Conservation (phyloP, 2,329 filamentous ascomycete genomes). For the Aspergillus fructus region DNA sequence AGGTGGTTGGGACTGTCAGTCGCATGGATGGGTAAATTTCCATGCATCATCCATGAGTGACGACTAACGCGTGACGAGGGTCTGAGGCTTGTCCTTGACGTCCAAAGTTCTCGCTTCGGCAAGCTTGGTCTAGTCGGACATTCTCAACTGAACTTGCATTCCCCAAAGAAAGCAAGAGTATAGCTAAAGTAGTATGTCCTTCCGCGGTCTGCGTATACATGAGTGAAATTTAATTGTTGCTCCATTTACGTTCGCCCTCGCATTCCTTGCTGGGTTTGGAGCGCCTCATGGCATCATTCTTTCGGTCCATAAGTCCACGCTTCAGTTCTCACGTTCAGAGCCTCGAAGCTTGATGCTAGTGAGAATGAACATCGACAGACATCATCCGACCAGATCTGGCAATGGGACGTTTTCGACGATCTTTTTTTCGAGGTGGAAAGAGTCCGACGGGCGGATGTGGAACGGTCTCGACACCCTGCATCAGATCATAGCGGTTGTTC, state of each 20-base stretch:
- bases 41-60: conserved; percentile 1
- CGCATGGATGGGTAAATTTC: background rate
- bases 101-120: background rate
- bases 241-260: no score
- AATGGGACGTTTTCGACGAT: background rate
- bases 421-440: conserved; percentile 7
- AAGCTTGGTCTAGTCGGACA: background rate
- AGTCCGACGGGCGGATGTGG: conserved; percentile 16
- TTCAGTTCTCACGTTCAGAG: no score
- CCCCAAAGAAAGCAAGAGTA: no score
- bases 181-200: no score
- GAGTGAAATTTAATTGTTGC: background rate
- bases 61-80: background rate
- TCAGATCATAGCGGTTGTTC: conserved; percentile 21
- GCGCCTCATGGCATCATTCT: no score
- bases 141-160: background rate
- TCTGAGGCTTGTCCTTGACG: background rate
- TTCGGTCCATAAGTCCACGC: no score
- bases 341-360: no score
- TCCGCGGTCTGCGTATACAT: background rate
- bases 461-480: conserved; percentile 26
- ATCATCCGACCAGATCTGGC: no score
- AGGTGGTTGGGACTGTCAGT: background rate
- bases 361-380: no score
- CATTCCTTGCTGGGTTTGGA: no score